Conservation (phyloP, 208 protist species). For the Porcisia hertigi region DNA sequence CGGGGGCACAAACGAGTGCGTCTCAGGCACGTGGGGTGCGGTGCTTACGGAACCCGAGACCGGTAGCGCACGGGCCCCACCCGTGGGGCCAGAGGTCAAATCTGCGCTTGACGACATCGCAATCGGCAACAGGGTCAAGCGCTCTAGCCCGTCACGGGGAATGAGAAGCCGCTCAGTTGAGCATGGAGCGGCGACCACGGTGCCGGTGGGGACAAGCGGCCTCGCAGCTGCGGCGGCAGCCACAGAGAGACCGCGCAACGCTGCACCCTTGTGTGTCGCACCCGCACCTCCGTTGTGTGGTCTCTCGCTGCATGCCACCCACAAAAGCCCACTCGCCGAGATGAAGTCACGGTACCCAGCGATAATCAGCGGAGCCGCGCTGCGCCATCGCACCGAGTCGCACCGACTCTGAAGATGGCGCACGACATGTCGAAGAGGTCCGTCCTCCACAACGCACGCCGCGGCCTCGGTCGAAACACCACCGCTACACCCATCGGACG, state of each 20-base stretch:
- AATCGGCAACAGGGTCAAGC: slow-evolving; percentile 12
- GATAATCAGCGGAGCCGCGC: slow-evolving; percentile 10
- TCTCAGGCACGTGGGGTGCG: neutral
- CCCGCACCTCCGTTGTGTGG: neutral
- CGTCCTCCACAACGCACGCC: slow-evolving; percentile 2
- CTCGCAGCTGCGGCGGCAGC: slow-evolving; percentile 3
- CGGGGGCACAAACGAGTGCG: neutral
- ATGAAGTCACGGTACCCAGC: slow-evolving; percentile 16
- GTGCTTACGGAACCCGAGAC: neutral
- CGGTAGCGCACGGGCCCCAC: neutral
- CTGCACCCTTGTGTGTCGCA: neutral
- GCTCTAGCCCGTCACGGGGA: slow-evolving; percentile 15
- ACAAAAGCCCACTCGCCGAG: slow-evolving; percentile 17
- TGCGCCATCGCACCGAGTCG: slow-evolving; percentile 28
- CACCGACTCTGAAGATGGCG: slow-evolving; percentile 12
- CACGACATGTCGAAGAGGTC: slow-evolving; percentile 7
- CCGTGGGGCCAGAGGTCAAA: neutral
- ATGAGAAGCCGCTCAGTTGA: slow-evolving; percentile 15
- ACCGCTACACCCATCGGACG: neutral
- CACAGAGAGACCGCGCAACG: neutral
- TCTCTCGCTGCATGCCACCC: slow-evolving; percentile 3
- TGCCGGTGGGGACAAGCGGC: neutral
- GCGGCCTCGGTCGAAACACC: neutral
- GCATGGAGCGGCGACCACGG: neutral
- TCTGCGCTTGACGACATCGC: slow-evolving; percentile 5